Evolutionary conservation across 148 eudicot species (phyloP).

Genomic region (Beta vulgaris): DNA sequence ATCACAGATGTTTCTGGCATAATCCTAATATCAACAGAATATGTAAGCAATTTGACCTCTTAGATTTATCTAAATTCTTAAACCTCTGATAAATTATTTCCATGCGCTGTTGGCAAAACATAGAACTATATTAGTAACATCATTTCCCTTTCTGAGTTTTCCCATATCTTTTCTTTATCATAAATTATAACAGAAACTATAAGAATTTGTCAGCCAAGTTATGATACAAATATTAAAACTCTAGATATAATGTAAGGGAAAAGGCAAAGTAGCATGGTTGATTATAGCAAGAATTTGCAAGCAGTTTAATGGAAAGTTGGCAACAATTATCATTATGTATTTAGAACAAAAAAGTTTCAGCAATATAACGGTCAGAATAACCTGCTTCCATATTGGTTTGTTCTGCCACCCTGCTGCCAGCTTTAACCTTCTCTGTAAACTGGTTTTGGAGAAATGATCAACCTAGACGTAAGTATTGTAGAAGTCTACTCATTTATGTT

Average conservation of each 20-base stretch:
- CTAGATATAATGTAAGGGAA: not conserved
- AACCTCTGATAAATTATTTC: too few species aligned
- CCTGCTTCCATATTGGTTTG: conserved; percentile 98
- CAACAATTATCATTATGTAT: not conserved
- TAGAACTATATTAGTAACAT: too few species aligned
- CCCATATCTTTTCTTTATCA: too few species aligned
- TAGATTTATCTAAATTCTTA: too few species aligned
- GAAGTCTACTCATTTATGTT: not conserved
- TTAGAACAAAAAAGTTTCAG: not conserved
- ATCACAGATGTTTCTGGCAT: too few species aligned
- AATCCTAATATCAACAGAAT: too few species aligned
- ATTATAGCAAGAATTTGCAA: conserved; percentile 2
- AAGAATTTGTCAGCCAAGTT: not conserved
- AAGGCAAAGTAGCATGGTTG: not conserved
- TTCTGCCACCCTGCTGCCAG: conserved; percentile 74
- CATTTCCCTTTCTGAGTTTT: too few species aligned
- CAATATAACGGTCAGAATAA: conserved; percentile 4
- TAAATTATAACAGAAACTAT: too few species aligned
- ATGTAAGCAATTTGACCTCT: too few species aligned
- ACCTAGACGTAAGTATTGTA: not conserved
- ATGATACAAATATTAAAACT: not conserved
- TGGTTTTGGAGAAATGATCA: conserved; percentile 27
- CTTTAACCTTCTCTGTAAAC: conserved; percentile 77
- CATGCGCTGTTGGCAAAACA: too few species aligned
- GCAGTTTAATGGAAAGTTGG: not conserved